phyloP scores from a whole-genome alignment of 1,284 basidiomycete species.

The Rhodotorula sp. region DNA sequence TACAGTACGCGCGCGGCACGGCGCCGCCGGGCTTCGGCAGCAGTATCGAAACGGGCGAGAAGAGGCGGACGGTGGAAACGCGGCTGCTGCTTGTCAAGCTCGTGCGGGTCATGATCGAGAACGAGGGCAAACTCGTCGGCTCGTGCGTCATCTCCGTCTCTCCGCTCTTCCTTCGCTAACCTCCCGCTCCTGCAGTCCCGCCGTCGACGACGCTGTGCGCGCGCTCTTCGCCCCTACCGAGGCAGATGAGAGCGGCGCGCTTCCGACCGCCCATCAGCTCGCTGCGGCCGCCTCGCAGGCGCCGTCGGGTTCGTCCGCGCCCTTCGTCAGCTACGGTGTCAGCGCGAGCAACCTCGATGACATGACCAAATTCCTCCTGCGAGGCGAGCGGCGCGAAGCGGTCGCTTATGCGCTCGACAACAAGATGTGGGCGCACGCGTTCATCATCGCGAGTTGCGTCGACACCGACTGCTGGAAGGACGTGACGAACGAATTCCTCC shows the following conservation, averaged over 20 bases:
- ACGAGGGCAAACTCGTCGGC: slow-evolving; percentile 80
- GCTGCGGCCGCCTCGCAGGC: slow-evolving; percentile 17
- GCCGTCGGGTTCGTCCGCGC: slow-evolving; percentile 31
- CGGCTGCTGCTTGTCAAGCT: slow-evolving; percentile 74
- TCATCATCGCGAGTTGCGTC: slow-evolving; percentile 89
- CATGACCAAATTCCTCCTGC: slow-evolving; percentile 74
- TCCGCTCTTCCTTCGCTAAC: not conserved
- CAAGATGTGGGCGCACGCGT: slow-evolving; percentile 91
- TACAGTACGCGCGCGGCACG: slow-evolving; percentile 60
- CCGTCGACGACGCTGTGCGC: slow-evolving; percentile 67
- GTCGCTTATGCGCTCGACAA: slow-evolving; percentile 85
- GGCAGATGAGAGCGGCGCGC: slow-evolving; percentile 2
- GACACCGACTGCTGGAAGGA: slow-evolving; percentile 94
- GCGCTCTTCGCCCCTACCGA: slow-evolving; percentile 56
- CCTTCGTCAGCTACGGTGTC: slow-evolving; percentile 53
- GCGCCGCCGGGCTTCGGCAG: slow-evolving; percentile 39
- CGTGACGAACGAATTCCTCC: slow-evolving; percentile 76
- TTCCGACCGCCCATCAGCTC: slow-evolving; percentile 41
- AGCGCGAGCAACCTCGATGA: slow-evolving; percentile 68
- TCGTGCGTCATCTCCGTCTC: slow-evolving; percentile 59
- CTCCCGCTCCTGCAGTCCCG: slow-evolving; percentile 58
- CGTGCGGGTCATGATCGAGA: slow-evolving; percentile 75
- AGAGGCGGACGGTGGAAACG: slow-evolving; percentile 68
- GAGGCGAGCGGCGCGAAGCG: slow-evolving; percentile 82
- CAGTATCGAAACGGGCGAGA: slow-evolving; percentile 51